Evolutionary conservation across 129 eudicot species (phyloP).

Genomic region (Lactuca saligna): DNA sequence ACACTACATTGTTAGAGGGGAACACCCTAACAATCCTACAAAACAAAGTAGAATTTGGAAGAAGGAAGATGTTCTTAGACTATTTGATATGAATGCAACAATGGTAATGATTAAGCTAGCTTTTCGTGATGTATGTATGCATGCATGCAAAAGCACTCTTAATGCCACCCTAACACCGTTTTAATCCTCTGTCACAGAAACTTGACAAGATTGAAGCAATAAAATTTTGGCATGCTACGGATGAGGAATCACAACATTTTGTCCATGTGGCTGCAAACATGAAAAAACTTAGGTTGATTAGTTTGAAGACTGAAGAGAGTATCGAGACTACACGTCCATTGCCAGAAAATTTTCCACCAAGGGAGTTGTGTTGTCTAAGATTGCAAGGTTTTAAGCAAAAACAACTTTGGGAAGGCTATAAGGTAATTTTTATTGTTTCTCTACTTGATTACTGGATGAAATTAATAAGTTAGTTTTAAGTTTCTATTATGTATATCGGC

Average conservation of each 20-base stretch:
- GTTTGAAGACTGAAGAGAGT: background rate
- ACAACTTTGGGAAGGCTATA: constrained; percentile 15
- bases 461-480: too few relatives aligned
- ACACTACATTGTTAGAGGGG: constrained; percentile 26
- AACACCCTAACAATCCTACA: constrained; percentile 17
- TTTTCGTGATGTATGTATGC: background rate
- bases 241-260: background rate
- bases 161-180: background rate
- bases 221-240: too few relatives aligned
- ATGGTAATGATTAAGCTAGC: background rate
- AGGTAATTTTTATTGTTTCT: constrained; percentile 11
- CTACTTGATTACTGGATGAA: background rate
- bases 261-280: constrained; percentile 13
- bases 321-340: background rate
- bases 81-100: background rate
- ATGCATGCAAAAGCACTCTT: background rate
- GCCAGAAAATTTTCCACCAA: constrained; percentile 1
- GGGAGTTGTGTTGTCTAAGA: constrained; percentile 1
- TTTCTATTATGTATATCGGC: too few relatives aligned
- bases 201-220: too few relatives aligned
- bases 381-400: background rate
- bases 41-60: constrained; percentile 24
- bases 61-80: background rate
- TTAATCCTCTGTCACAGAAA: background rate
- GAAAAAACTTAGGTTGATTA: constrained; percentile 12